Evolutionary conservation across 306 rosid species (phyloP), one percentile per base, ranked within the genome.

Genomic region (Quercus robur): DNA sequence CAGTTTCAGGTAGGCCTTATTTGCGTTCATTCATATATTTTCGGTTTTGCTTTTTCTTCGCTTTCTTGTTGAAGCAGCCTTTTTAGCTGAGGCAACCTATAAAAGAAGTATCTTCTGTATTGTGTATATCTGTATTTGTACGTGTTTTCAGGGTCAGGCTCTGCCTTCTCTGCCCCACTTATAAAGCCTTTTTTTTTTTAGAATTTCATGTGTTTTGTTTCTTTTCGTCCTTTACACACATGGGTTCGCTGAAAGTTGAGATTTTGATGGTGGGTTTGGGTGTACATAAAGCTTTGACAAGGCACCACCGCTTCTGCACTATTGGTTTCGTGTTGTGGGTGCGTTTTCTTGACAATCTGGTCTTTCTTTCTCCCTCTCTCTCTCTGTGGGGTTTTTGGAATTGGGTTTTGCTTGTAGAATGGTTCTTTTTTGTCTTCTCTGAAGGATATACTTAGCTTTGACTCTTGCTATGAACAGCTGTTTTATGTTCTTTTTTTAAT

Each of bases 231-330:
- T 6, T 4, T 77, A 74, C 70, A 73, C 70, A 74, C 70, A 75
- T 86, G 86, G 89, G 79, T 85, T 82, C 78, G 71, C 51, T 20
- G 15, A 46, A 87, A 79, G 76, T 15, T 66, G 33, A 83, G 89
- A 82, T 86, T 88, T 89, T 76, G 64, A 44, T 66, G 20, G 6
- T 82, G 86, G 62, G 78, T 49, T 79, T 71, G 26, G 59, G 75
- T 80, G 85, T 77, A 21, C 21, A 66, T 55, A 76, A 70, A 56
- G 82, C 35, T 81, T 68, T 67, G 79, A 73, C 38, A 70, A 75
- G 73, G 79, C 63, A 71, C 19, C 63, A 57, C 19, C 4, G 64
- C 76, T 84, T 75, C 85, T 82, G 80, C 70, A 83, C 6, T 67
- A n/a, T 70, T 75, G 66, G 63, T 71, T 58, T 85, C 75, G 46